Evolutionary conservation across 116 monocot species (phyloP), one percentile per base, ranked within the genome.

Genomic region (Papilionanthe hybrid): DNA sequence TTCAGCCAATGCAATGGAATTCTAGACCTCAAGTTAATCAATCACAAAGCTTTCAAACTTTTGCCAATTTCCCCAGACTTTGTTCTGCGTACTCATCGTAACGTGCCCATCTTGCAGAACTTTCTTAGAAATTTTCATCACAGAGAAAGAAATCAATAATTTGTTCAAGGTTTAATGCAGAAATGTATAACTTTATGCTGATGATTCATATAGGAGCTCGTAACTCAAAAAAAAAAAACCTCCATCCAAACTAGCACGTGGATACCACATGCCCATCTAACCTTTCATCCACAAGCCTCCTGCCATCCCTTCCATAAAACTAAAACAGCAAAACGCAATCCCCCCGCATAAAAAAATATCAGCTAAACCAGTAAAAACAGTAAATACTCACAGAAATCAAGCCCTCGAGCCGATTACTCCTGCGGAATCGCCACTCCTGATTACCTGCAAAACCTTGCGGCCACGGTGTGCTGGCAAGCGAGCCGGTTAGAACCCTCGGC

Each of bases 401-500:
- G 32, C 75, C n/a, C 25, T 58, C 37, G 25, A 4, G 10, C 19
- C 79, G 63, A 8, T n/a, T 17, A 75, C 85, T 65, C 63, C 80
- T 57, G 65, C 81, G 82, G 18, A 72, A 5, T 42, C 60, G 43
- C 41, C 49, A 78, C 18, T 77, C 77, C 18, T 48, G 79, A 30
- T 58, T 22, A 30, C 56, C 45, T 17, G 78, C 78, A 18, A 81
- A 81, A 55, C 86, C 82, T 50, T 86, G 88, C 5, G 83, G 72
- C 75, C 85, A 78, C 42, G 90, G 77, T 5, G 95, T 95, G 83
- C 91, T 95, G 10, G 98, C 98, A 12, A 98, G 86, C 41, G 88
- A 87, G 6, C 98, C 94, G 3, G 94, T 91, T 43, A 94, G 87
- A 42, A 73, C 88, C 83, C 94, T 84, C 55, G 98, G 94, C 41